Evolutionary conservation across 805 yeast species (phyloP).

Genomic region (Candida vartiovaarae): DNA sequence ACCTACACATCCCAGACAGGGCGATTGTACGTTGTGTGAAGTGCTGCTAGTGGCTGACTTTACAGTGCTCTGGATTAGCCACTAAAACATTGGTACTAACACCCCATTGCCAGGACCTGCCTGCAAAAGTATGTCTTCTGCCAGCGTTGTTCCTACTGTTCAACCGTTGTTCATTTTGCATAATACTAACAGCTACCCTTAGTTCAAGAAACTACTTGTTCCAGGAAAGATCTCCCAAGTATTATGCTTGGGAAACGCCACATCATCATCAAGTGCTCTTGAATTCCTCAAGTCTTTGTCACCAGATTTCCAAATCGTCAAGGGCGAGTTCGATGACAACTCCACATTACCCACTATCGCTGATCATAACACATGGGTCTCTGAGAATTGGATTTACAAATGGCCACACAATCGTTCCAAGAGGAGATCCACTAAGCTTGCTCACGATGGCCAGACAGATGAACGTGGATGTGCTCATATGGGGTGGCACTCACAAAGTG

Average conservation of each 20-base stretch:
- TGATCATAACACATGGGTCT: constrained; percentile 60
- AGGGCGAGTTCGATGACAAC: constrained; percentile 72
- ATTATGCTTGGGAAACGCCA: constrained; percentile 76
- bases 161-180: not conserved
- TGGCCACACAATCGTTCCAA: constrained; percentile 80
- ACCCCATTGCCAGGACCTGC: constrained; percentile 31
- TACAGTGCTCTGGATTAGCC: constrained; percentile 2
- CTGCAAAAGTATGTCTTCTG: constrained; percentile 29
- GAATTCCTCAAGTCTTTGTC: constrained; percentile 62
- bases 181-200: constrained; percentile 2
- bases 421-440: constrained; percentile 78
- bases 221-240: constrained; percentile 88
- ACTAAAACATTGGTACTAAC: constrained; percentile 3
- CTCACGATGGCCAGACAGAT: constrained; percentile 79
- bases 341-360: constrained; percentile 48
- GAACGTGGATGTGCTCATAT: constrained; percentile 83
- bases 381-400: constrained; percentile 79
- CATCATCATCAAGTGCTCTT: constrained; percentile 56
- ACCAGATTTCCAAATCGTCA: constrained; percentile 65
- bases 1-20: constrained; percentile 83
- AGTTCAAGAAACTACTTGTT: constrained; percentile 68
- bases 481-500: constrained; percentile 91
- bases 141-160: not conserved
- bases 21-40: constrained; percentile 43
- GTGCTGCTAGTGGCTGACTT: too few relatives aligned